phyloP scores from a whole-genome alignment of 2,329 filamentous ascomycete genomes.

The Diaporthe sp. region DNA sequence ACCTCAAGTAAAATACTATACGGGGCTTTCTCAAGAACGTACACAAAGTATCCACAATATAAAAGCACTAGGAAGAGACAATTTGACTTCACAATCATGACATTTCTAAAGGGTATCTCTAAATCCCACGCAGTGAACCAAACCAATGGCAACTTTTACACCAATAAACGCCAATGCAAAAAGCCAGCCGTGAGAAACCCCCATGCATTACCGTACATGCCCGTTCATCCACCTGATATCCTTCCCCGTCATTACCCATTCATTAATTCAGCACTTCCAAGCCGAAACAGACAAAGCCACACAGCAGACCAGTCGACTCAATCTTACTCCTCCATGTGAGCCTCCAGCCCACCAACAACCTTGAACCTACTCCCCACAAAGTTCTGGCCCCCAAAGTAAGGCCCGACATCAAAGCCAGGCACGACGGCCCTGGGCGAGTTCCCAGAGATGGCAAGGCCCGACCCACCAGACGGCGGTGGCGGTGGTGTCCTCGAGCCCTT shows the following conservation, averaged over 20 bases:
- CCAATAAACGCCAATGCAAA: constrained; percentile 12
- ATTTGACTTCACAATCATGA: constrained; percentile 10
- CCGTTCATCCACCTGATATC: not conserved
- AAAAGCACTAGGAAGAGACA: not conserved
- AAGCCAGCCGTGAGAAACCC: not conserved
- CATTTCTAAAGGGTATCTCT: constrained; percentile 29
- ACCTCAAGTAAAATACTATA: not conserved
- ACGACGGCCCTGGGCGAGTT: constrained; percentile 11
- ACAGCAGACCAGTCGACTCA: not conserved
- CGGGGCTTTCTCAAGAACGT: not conserved
- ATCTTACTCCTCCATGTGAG: constrained; percentile 39
- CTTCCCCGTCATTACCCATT: not conserved
- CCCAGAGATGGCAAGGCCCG: not conserved
- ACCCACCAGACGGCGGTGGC: not conserved
- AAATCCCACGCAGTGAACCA: constrained; percentile 12
- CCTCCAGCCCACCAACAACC: constrained; percentile 37
- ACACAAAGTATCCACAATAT: not conserved
- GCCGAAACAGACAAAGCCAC: not conserved
- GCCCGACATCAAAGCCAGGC: constrained; percentile 28
- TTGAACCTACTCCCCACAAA: constrained; percentile 37
- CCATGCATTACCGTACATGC: constrained; percentile 6
- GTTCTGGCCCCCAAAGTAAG: constrained; percentile 30
- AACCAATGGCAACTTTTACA: not conserved
- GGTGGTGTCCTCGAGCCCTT: not conserved
- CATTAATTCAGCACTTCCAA: not conserved